Evolutionary conservation across 805 yeast species (phyloP).

Genomic region (Metschnikowia continentalis): DNA sequence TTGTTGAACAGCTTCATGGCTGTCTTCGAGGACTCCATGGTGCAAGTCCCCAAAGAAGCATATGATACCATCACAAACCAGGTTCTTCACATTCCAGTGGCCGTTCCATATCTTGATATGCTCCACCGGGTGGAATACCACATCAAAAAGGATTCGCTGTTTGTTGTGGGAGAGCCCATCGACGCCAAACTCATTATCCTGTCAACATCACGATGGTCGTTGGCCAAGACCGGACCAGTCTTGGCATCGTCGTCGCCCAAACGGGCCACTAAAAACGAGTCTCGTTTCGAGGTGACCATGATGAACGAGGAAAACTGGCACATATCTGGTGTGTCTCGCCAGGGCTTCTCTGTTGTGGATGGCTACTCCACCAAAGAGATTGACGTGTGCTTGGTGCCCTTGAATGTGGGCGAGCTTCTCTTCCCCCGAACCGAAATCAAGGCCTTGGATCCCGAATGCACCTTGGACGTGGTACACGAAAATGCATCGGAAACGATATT

Average conservation of each 20-base stretch:
- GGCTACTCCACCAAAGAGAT: constrained; percentile 15
- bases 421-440: constrained; percentile 57
- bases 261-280: not conserved
- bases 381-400: constrained; percentile 59
- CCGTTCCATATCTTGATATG: constrained; percentile 56
- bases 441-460: constrained; percentile 25
- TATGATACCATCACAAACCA: not conserved
- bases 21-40: not conserved
- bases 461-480: constrained; percentile 58
- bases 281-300: constrained; percentile 44
- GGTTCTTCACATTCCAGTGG: constrained; percentile 48
- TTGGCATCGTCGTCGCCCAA: constrained; percentile 15
- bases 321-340: constrained; percentile 64
- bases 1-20: constrained; percentile 9
- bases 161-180: constrained; percentile 64
- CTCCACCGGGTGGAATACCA: constrained; percentile 54
- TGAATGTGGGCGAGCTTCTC: constrained; percentile 66
- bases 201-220: constrained; percentile 45
- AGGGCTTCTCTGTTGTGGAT: constrained; percentile 41
- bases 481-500: constrained; percentile 67
- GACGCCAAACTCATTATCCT: constrained; percentile 38
- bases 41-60: not conserved
- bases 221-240: not conserved
- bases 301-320: constrained; percentile 71
- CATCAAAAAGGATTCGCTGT: constrained; percentile 35